Percentiles rank a stretch among this genome's conserved stretches.
Conservation (phyloP, 495 filamentous ascomycete species). For the Saxispiralis lemnorum region DNA sequence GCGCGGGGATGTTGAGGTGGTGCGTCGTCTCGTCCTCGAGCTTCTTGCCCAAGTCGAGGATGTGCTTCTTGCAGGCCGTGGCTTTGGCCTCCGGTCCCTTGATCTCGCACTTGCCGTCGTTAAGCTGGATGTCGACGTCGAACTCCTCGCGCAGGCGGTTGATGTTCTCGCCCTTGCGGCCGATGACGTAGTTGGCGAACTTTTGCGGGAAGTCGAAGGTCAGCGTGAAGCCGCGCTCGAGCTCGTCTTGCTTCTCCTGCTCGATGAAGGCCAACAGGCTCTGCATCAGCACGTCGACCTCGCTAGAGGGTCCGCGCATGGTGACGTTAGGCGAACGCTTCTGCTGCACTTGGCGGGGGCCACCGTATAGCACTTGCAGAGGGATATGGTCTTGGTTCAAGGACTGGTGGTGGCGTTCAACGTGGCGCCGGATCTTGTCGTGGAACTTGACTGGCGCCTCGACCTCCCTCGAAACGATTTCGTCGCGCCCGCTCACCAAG, state of each 20-base stretch:
- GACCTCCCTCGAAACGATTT: slow-evolving; percentile 46
- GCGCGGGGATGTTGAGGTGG: slow-evolving; percentile 68
- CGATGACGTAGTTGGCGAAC: slow-evolving; percentile 82
- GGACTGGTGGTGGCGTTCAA: slow-evolving; percentile 54
- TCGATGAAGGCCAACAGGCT: slow-evolving; percentile 63
- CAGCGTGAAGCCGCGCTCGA: slow-evolving; percentile 67
- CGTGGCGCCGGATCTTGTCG: slow-evolving; percentile 60
- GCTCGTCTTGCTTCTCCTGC: slow-evolving; percentile 69
- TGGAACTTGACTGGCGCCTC: slow-evolving; percentile 62
- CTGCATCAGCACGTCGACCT: slow-evolving; percentile 48
- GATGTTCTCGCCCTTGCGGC: slow-evolving; percentile 80
- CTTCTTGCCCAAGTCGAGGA: slow-evolving; percentile 55
- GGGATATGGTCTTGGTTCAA: slow-evolving; percentile 50
- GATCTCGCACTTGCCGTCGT: slow-evolving; percentile 51
- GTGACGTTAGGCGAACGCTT: slow-evolving; percentile 25
- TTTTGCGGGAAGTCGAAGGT: slow-evolving; percentile 89
- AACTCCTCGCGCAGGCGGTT: slow-evolving; percentile 89
- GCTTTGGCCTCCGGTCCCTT: slow-evolving; percentile 64
- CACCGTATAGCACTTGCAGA: slow-evolving; percentile 44
- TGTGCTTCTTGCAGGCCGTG: slow-evolving; percentile 61
- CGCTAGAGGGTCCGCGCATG: slow-evolving; percentile 55
- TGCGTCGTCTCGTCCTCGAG: slow-evolving; percentile 77
- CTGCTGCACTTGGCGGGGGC: slow-evolving; percentile 10
- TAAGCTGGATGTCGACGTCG: slow-evolving; percentile 88
- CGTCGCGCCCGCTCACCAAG: slow-evolving; percentile 52